Evolutionary conservation across 495 filamentous ascomycete genomes (phyloP).

Genomic region (Cercophora samala): DNA sequence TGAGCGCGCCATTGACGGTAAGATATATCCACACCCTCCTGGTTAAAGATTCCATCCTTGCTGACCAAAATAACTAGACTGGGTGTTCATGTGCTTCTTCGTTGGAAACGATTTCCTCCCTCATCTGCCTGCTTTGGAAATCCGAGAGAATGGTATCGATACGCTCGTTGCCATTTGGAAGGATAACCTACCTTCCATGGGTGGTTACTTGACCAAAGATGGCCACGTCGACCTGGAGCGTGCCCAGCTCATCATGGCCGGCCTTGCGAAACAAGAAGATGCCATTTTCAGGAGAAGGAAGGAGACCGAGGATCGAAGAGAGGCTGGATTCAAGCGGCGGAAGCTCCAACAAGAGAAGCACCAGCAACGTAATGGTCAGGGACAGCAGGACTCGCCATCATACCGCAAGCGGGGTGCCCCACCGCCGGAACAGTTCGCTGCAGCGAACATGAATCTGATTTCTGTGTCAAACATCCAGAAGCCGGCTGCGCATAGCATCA

Average conservation of each 20-base stretch:
- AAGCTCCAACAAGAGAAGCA: slow-evolving; percentile 59
- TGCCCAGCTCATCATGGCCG: slow-evolving; percentile 83
- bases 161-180: slow-evolving; percentile 93
- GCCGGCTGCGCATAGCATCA: slow-evolving; percentile 50
- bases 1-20: slow-evolving; percentile 85
- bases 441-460: slow-evolving; percentile 27
- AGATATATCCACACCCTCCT: no score
- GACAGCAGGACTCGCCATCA: slow-evolving; percentile 33
- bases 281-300: slow-evolving; percentile 85
- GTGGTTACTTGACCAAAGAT: slow-evolving; percentile 92
- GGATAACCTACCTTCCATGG: slow-evolving; percentile 87
- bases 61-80: slow-evolving; percentile 45
- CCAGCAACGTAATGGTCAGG: slow-evolving; percentile 36
- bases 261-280: slow-evolving; percentile 91
- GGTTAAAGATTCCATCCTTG: no score
- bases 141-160: slow-evolving; percentile 95
- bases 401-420: slow-evolving; percentile 18
- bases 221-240: slow-evolving; percentile 82
- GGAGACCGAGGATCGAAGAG: slow-evolving; percentile 75
- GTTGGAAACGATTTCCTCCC: slow-evolving; percentile 99
- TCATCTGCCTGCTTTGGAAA: slow-evolving; percentile 93
- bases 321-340: slow-evolving; percentile 72
- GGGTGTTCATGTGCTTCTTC: slow-evolving; percentile 99
- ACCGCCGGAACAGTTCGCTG: slow-evolving; percentile 21
- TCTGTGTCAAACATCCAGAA: slow-evolving; percentile 58